These are phyloP conservation scores for Aspergillus carbonarius DNA, from an alignment of 2,329 filamentous ascomycete species.

Conservation along the genomic window DNA sequence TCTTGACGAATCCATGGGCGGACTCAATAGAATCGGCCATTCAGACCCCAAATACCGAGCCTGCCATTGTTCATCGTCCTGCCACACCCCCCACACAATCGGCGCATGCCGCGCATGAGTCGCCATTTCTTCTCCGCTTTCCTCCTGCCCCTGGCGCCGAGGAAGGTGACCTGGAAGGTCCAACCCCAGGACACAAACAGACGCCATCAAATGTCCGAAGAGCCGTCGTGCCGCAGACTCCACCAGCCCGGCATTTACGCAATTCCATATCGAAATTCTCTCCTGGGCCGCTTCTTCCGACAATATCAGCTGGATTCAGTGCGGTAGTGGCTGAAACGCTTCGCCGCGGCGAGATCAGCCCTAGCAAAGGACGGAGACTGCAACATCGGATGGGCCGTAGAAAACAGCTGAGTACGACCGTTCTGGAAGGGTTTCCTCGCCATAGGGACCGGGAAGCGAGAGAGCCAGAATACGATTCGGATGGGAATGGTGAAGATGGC, in stretches of 20 bases:
- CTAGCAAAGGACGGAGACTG: slow-evolving; percentile 32
- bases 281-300: slow-evolving; percentile 59
- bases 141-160: slow-evolving; percentile 40
- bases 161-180: slow-evolving; percentile 18
- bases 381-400: slow-evolving; percentile 28
- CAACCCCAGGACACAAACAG: slow-evolving; percentile 18
- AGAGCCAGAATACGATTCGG: slow-evolving; percentile 20
- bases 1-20: slow-evolving; percentile 42
- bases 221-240: slow-evolving; percentile 36
- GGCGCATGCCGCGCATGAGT: slow-evolving; percentile 20
- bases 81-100: slow-evolving; percentile 28
- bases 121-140: slow-evolving; percentile 40
- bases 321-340: slow-evolving; percentile 66
- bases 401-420: slow-evolving; percentile 28
- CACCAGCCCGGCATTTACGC: slow-evolving; percentile 39
- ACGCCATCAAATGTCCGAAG: slow-evolving; percentile 25
- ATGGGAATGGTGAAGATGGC: slow-evolving; percentile 16
- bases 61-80: slow-evolving; percentile 22
- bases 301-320: slow-evolving; percentile 60
- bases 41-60: slow-evolving; percentile 23
- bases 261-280: slow-evolving; percentile 56
- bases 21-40: slow-evolving; percentile 21
- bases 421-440: slow-evolving; percentile 21
- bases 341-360: slow-evolving; percentile 54
- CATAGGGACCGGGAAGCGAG: slow-evolving; percentile 18